phyloP scores from a whole-genome alignment of 2,329 filamentous ascomycete genomes.

The Nemania serpens region DNA sequence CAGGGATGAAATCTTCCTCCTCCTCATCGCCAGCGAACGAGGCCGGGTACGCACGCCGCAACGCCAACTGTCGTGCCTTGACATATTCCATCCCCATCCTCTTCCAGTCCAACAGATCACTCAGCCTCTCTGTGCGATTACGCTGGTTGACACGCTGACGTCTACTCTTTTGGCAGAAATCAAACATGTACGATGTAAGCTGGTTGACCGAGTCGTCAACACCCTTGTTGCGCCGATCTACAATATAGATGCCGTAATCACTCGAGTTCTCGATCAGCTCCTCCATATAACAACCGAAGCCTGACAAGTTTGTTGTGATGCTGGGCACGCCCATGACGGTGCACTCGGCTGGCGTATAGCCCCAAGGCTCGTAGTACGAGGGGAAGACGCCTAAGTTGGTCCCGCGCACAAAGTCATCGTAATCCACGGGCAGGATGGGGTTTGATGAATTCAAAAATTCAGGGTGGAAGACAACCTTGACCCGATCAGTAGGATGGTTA shows the following conservation, averaged over 20 bases:
- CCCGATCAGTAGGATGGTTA: conserved; percentile 91
- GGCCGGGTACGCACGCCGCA: conserved; percentile 86
- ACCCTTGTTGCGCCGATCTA: conserved; percentile 92
- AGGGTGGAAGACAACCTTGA: conserved; percentile 97
- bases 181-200: conserved; percentile 88
- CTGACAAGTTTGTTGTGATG: conserved; percentile 96
- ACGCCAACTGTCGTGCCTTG: conserved; percentile 90
- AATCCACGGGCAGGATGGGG: conserved; percentile 92
- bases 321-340: conserved; percentile 99
- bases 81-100: conserved; percentile 99
- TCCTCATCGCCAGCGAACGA: conserved; percentile 83
- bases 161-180: conserved; percentile 90
- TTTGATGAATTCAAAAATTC: conserved; percentile 97
- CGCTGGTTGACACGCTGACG: conserved; percentile 98
- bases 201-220: conserved; percentile 98
- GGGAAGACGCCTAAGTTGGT: conserved; percentile 95
- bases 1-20: conserved; percentile 87
- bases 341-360: conserved; percentile 96
- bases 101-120: conserved; percentile 97
- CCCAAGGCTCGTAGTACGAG: conserved; percentile 99
- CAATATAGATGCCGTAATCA: conserved; percentile 99
- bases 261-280: conserved; percentile 97
- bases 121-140: conserved; percentile 92
- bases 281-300: conserved; percentile 99
- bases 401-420: conserved; percentile 97